Base-by-base conservation (phyloP, 2,329 filamentous ascomycete species). In the Colletotrichum navitas region DNA sequence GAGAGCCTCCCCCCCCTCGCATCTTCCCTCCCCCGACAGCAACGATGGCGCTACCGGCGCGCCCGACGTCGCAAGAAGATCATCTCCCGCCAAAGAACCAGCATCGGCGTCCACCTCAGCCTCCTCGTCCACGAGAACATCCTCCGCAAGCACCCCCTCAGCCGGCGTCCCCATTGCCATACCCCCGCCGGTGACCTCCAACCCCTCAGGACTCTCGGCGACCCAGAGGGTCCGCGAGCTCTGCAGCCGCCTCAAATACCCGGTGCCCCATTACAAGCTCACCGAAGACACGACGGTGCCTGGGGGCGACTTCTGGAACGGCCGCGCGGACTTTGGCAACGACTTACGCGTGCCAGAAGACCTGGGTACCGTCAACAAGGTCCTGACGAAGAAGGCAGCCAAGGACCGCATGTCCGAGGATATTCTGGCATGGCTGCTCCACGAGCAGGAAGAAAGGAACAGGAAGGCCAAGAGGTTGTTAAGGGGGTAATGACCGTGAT, bases 361-460 rank as follows among this genome's bases (percentile, higher is more conserved):
- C 3, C 61, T 84, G 0, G 82, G 81, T 3, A 39, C 74, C 7
- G 81, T 86, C 18, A 14, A n/a, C n/a, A 75, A 79, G 6, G 76
- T 83, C 11, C 76, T 77, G 5, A 79, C 82, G 3, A 81, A 79
- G 74, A 79, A 77, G 54, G 70, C 76, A 12, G 79, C 84, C 1
- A 83, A 77, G 74, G 78, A 82, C 71, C 76, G 76, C 65, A 76
- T 88, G 4, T 83, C 85, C 0, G 79, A 81, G 73, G 73, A 75
- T 41, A 75, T 87, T 3, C 73, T 87, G 18, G 72, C 47, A 7
- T 81, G 79, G 76, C 71, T 88, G 39, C 39, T 75, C 16, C 18
- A 16, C 16, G 29, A 51, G 59, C 52, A 60, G 14, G 65, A 77
- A 64, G 73, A 75, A 52, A 73, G 79, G 65, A 62, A 73, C 12